Conservation (phyloP, 2,329 filamentous ascomycete species). For the Lachnellula subtilissima region DNA sequence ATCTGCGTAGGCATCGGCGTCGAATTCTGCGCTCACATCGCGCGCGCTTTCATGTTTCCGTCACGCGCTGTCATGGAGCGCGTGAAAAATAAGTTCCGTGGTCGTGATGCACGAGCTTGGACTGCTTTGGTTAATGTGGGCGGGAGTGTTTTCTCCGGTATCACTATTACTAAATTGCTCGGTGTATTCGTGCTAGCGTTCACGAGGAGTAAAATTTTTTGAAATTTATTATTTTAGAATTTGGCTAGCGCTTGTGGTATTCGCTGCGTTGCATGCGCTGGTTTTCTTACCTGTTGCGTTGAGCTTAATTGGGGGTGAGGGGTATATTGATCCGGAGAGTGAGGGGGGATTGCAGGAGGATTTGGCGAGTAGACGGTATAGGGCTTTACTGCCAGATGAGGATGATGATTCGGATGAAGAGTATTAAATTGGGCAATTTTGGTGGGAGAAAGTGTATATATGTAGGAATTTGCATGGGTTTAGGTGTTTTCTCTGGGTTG, state of each 20-base stretch:
- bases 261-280: conserved; percentile 82
- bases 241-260: conserved; percentile 86
- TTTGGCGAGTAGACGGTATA: conserved; percentile 71
- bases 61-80: conserved; percentile 75
- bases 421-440: conserved; percentile 6
- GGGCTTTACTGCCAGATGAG: conserved; percentile 72
- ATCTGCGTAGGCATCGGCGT: conserved; percentile 96
- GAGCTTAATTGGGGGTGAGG: conserved; percentile 78
- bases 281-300: conserved; percentile 88
- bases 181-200: conserved; percentile 91
- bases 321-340: conserved; percentile 81
- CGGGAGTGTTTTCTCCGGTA: conserved; percentile 89
- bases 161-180: conserved; percentile 91
- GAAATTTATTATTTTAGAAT: conserved; percentile 99
- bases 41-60: conserved; percentile 92
- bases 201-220: conserved; percentile 96
- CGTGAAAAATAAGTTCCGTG: conserved; percentile 71
- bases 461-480: neutral
- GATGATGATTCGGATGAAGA: conserved; percentile 50
- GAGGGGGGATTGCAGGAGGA: conserved; percentile 90
- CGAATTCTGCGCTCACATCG: conserved; percentile 96
- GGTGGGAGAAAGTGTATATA: neutral
- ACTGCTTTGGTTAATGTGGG: conserved; percentile 92
- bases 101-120: conserved; percentile 82
- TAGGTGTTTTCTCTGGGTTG: neutral